A percentile compares a stretch with the other conserved stretches of the same genome.
Conservation (phyloP, 2,329 filamentous ascomycete genomes). For the Kalmusia sp. region DNA sequence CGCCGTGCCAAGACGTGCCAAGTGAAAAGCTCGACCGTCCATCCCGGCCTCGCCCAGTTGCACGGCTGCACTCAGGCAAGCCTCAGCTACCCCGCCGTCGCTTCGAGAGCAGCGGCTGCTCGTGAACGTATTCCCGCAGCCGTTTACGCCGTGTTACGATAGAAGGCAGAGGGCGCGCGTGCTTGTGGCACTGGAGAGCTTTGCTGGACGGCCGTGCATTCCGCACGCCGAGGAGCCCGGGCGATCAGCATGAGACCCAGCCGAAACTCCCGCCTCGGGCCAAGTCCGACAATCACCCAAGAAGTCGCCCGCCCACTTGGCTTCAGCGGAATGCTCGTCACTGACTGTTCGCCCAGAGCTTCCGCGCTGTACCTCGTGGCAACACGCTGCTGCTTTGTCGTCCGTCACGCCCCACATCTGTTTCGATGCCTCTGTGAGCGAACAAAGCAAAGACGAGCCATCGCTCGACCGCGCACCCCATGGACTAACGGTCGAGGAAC, state of each 20-base stretch:
- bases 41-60: constrained; percentile 1
- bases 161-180: not conserved
- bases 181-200: not conserved
- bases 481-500: too few species aligned
- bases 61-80: not conserved
- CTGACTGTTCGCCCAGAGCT: constrained; percentile 6
- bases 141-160: not conserved
- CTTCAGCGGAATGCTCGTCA: constrained; percentile 11
- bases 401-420: not conserved
- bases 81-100: not conserved
- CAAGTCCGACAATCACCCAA: constrained; percentile 6
- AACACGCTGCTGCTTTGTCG: not conserved
- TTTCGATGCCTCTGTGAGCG: too few species aligned
- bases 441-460: too few species aligned
- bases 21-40: not conserved
- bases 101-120: too few species aligned
- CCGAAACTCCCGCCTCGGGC: constrained; percentile 5
- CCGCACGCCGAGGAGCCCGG: constrained; percentile 1
- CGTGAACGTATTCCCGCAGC: not conserved
- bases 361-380: constrained; percentile 8
- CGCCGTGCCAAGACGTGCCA: not conserved
- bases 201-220: constrained; percentile 2
- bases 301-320: constrained; percentile 8
- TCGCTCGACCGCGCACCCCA: not conserved
- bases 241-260: constrained; percentile 9